Conservation (phyloP, 2,329 filamentous ascomycete genomes). For the Colletotrichum karsti region DNA sequence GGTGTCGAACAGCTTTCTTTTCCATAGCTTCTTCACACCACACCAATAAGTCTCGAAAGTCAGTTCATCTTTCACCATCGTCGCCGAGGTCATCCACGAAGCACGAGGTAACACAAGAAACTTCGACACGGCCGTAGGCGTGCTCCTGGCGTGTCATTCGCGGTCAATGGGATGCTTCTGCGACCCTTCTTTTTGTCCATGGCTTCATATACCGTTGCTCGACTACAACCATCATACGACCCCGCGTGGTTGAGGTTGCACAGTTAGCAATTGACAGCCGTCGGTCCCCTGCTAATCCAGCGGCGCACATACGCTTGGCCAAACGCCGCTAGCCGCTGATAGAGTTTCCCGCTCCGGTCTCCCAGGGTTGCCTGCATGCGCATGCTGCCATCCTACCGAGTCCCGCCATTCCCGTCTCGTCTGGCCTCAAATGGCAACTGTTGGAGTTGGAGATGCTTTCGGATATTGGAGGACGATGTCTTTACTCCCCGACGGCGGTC, state of each 20-base stretch:
- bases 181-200: conserved; percentile 1
- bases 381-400: conserved; percentile 18
- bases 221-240: conserved; percentile 12
- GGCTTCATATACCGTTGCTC: background rate
- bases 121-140: background rate
- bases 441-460: conserved; percentile 18
- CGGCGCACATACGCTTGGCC: conserved; percentile 7
- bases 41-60: background rate
- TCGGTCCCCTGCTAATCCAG: background rate
- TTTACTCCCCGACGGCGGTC: background rate
- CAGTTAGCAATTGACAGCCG: conserved; percentile 5
- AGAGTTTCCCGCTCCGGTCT: conserved; percentile 14
- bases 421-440: background rate
- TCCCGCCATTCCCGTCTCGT: conserved; percentile 20
- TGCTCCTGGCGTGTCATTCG: background rate
- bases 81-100: background rate
- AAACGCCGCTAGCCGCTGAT: conserved; percentile 18
- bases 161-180: conserved; percentile 12
- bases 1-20: background rate
- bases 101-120: background rate
- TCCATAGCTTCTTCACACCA: background rate
- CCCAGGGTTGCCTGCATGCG: conserved; percentile 16
- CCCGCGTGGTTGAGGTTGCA: conserved; percentile 11
- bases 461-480: background rate
- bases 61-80: background rate